Percentiles rank a stretch among this genome's conserved stretches.
phyloP scores from a whole-genome alignment of 768 basidiomycete genomes.

The Infundibulicybe gibba region DNA sequence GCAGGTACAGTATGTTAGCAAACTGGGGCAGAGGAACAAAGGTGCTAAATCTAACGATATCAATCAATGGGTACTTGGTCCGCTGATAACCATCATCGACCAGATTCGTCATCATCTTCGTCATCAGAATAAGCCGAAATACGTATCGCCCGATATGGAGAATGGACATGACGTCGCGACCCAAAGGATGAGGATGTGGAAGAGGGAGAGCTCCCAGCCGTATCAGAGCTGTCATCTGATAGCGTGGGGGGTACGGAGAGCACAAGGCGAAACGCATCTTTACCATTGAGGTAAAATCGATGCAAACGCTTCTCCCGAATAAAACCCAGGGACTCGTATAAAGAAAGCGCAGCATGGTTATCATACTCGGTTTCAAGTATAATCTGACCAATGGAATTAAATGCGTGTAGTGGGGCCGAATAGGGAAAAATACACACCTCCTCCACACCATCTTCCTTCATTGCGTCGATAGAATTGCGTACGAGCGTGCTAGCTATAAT shows the following conservation, averaged over 20 bases:
- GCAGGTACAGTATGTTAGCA: too few species aligned
- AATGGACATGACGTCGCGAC: slow-evolving; percentile 13
- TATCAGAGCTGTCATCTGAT: slow-evolving; percentile 30
- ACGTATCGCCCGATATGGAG: slow-evolving; percentile 37
- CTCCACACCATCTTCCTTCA: slow-evolving; percentile 79
- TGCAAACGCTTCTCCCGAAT: slow-evolving; percentile 92
- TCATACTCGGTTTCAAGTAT: slow-evolving; percentile 96
- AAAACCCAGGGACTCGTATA: slow-evolving; percentile 93
- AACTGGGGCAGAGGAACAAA: too few species aligned
- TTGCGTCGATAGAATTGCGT: slow-evolving; percentile 74
- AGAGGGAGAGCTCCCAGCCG: slow-evolving; percentile 20
- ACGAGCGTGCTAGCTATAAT: slow-evolving; percentile 81
- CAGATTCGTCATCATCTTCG: slow-evolving; percentile 32
- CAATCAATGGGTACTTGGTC: too few species aligned
- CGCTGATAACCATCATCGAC: background rate
- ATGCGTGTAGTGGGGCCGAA: background rate
- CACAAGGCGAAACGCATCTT: slow-evolving; percentile 88
- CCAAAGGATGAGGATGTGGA: slow-evolving; percentile 11
- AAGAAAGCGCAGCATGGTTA: slow-evolving; percentile 80
- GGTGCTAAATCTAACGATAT: too few species aligned
- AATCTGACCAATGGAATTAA: slow-evolving; percentile 44
- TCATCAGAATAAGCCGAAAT: slow-evolving; percentile 44
- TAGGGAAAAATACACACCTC: slow-evolving; percentile 55
- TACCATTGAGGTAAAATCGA: slow-evolving; percentile 96
- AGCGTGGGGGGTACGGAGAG: slow-evolving; percentile 48